Conservation (phyloP, 805 yeast genomes). For the Saturnispora quitensis region DNA sequence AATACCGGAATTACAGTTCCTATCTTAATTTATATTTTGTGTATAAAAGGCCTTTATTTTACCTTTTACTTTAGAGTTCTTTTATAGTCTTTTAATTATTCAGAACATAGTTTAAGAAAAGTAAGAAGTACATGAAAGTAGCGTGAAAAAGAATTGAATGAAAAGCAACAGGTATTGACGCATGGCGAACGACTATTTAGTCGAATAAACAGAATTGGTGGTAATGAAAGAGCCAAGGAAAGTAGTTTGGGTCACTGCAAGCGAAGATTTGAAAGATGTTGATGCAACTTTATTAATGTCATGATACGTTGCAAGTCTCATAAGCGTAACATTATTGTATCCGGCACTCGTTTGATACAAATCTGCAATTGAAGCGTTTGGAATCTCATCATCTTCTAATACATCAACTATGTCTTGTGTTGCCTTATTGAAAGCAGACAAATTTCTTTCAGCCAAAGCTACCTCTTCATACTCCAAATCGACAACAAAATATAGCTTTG, state of each 20-base stretch:
- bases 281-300: conserved; percentile 7
- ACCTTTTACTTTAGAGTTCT: too few species aligned
- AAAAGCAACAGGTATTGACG: not conserved
- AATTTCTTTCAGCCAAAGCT: conserved; percentile 32
- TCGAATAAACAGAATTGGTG: not conserved
- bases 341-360: conserved; percentile 11
- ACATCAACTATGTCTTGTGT: conserved; percentile 9
- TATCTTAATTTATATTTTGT: too few species aligned
- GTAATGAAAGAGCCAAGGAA: not conserved
- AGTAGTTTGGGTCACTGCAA: conserved; percentile 7
- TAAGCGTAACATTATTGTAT: conserved; percentile 9
- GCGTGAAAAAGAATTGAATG: not conserved
- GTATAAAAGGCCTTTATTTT: too few species aligned
- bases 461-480: conserved; percentile 40
- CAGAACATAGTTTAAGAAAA: too few species aligned
- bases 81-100: too few species aligned
- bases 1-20: not conserved
- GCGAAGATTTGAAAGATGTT: conserved; percentile 9
- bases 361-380: conserved; percentile 11
- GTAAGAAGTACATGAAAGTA: not conserved
- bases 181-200: not conserved
- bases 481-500: conserved; percentile 43
- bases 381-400: conserved; percentile 1
- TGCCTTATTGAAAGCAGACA: not conserved
- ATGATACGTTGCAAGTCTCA: conserved; percentile 11